phyloP scores from a whole-genome alignment of 768 basidiomycete genomes.

The Austroboletus eburneus region DNA sequence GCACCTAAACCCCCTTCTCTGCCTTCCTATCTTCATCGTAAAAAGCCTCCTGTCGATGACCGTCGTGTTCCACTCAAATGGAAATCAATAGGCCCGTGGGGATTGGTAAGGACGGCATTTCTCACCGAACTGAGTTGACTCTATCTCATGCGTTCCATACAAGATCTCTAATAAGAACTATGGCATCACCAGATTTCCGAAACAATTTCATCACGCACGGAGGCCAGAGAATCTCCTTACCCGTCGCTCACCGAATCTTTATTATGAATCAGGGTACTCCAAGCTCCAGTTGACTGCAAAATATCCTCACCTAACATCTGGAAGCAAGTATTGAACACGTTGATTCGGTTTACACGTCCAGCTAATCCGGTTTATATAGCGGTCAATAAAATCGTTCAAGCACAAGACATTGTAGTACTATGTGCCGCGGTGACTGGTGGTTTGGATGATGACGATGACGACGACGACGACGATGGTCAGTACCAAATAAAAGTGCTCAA shows the following conservation, averaged over 20 bases:
- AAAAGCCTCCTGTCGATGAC: constrained; percentile 17
- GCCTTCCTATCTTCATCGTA: constrained; percentile 13
- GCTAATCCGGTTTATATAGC: constrained; percentile 31
- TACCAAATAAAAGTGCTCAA: constrained; percentile 16
- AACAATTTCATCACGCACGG: constrained; percentile 16
- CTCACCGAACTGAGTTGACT: neutral
- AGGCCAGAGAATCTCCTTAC: constrained; percentile 21
- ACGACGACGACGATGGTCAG: constrained; percentile 24
- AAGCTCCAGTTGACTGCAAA: constrained; percentile 26
- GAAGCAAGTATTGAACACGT: constrained; percentile 26
- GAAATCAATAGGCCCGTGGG: constrained; percentile 16
- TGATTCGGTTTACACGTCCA: neutral
- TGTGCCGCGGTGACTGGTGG: constrained; percentile 48
- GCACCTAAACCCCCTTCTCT: constrained; percentile 1
- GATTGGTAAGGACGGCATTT: constrained; percentile 12
- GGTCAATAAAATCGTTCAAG: constrained; percentile 51
- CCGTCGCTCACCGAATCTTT: constrained; percentile 22
- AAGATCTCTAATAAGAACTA: constrained; percentile 13
- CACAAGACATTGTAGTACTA: constrained; percentile 37
- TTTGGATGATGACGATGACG: constrained; percentile 29
- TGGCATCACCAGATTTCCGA: constrained; percentile 20
- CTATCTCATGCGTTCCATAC: neutral
- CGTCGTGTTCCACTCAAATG: constrained; percentile 18
- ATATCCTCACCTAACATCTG: constrained; percentile 44
- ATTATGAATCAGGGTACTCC: constrained; percentile 20